Evolutionary conservation across 805 yeast species (phyloP), one percentile per base, ranked within the genome.

Genomic region (Zygotorulaspora florentina): DNA sequence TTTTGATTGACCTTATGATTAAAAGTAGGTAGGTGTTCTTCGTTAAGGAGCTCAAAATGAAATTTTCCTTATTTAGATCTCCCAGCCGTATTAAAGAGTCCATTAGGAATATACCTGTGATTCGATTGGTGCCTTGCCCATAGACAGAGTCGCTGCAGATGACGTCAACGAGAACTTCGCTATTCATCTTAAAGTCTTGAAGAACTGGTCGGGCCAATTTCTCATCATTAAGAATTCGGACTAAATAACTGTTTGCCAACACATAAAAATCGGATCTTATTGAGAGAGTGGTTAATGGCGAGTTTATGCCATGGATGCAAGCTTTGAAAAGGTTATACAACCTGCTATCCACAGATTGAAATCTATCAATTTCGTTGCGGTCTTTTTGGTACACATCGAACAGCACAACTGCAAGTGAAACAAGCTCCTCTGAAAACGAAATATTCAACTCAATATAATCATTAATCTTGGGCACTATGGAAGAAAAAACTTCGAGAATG

Each of bases 191-290:
- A 37, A 88, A 66, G 20, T 77, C 74, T n/a, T 72, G 73, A 42
- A 77, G 60, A 13, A 83, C 62, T 39, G 78, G 80, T 11, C 69
- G 67, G 8, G 77, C 64, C 23, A 73, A 66, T 3, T 63, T 67
- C 29, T 66, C 67, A 42, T 73, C 73, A 2, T 61, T 62, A 46
- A 75, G 59, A 0, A 77, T 70, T 59, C 79, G 75, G 8, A 75
- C 72, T 45, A 90, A 62, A 53, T 81, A 86, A 55, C 77, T 80
- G 61, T 80, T 84, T 33, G 83, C 76, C 51, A 90, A 66, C 8
- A 85, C 78, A 64, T 91, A 91, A 37, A 91, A 71, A 57, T 89
- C 93, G 0, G 95, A 78, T 42, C 97, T 76, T 35, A 90, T 71
- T 0, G 73, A 63, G 3, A 85, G 72, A 0, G 89, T 79, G 0